Evolutionary conservation across 441 rosid species (phyloP).

Genomic region (Jatropha multifida): DNA sequence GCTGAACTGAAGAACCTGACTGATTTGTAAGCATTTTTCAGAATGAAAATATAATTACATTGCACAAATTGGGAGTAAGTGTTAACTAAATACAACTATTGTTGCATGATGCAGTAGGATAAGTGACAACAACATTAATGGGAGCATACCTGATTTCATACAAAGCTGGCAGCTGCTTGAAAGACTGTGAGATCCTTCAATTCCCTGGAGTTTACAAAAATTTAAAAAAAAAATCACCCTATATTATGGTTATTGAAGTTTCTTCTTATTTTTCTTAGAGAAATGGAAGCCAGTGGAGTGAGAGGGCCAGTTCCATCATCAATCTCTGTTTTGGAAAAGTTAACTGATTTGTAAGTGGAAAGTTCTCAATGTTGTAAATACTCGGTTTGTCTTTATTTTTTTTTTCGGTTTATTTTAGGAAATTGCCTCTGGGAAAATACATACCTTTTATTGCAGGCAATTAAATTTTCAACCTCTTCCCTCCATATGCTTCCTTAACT

Average conservation of each 20-base stretch:
- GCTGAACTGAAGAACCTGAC: conserved; percentile 35
- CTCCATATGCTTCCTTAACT: background rate
- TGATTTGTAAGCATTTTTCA: conserved; percentile 37
- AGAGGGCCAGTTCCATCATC: conserved; percentile 58
- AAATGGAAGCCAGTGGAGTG: conserved; percentile 65
- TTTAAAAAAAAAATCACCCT: background rate
- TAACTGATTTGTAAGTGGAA: conserved; percentile 50
- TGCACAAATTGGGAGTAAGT: background rate
- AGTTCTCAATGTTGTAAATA: background rate
- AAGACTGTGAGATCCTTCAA: conserved; percentile 51
- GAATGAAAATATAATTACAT: background rate
- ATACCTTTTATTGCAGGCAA: background rate
- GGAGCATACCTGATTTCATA: conserved; percentile 35
- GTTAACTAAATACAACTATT: background rate
- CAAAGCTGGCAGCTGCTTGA: conserved; percentile 47
- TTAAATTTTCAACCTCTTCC: background rate
- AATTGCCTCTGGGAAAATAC: background rate
- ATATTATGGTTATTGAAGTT: background rate
- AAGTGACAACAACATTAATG: conserved; percentile 41
- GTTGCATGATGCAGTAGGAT: conserved; percentile 32
- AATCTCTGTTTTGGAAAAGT: conserved; percentile 40
- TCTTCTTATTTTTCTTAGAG: conserved; percentile 28
- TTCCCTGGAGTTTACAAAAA: background rate
- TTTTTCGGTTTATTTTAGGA: background rate
- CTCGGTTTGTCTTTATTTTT: background rate